Evolutionary conservation across 2,329 filamentous ascomycete species (phyloP).

Genomic region (Colletotrichum brevisporum): DNA sequence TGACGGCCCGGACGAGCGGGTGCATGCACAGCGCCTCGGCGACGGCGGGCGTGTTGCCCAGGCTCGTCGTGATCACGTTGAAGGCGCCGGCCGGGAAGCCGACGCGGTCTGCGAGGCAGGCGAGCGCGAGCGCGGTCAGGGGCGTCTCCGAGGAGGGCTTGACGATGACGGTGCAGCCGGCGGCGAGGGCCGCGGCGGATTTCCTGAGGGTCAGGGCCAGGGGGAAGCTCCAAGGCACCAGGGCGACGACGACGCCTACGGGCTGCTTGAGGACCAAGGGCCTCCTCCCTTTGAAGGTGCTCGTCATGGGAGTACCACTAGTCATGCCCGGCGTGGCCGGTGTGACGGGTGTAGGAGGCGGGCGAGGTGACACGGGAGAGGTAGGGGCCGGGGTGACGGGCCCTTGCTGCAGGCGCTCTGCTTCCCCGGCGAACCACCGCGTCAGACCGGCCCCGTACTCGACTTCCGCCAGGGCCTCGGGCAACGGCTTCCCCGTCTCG

Average conservation of each 20-base stretch:
- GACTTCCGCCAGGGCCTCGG: constrained; percentile 68
- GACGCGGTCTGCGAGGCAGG: constrained; percentile 75
- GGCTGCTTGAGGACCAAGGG: constrained; percentile 46
- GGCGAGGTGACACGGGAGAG: constrained; percentile 4
- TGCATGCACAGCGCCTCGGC: constrained; percentile 72
- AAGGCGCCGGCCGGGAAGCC: constrained; percentile 83
- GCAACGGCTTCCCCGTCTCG: constrained; percentile 71
- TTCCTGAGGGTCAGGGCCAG: constrained; percentile 65
- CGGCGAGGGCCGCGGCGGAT: constrained; percentile 71
- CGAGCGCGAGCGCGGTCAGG: constrained; percentile 61
- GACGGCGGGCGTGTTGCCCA: constrained; percentile 72
- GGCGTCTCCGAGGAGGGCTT: constrained; percentile 48
- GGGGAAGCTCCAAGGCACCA: constrained; percentile 71
- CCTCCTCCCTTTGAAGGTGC: constrained; percentile 2
- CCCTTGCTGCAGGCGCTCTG: constrained; percentile 65
- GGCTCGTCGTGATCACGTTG: constrained; percentile 80
- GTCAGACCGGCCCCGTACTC: constrained; percentile 68
- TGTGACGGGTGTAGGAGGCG: background rate
- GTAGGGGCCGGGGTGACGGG: constrained; percentile 53
- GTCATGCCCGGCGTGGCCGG: background rate
- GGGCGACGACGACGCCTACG: constrained; percentile 51
- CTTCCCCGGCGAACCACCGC: constrained; percentile 70
- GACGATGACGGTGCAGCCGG: constrained; percentile 79
- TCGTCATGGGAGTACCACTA: background rate
- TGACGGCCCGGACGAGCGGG: constrained; percentile 78